These are phyloP conservation scores for Calonectria hongkongensis DNA, from an alignment of 2,329 filamentous ascomycete genomes.

Conservation along the genomic window DNA sequence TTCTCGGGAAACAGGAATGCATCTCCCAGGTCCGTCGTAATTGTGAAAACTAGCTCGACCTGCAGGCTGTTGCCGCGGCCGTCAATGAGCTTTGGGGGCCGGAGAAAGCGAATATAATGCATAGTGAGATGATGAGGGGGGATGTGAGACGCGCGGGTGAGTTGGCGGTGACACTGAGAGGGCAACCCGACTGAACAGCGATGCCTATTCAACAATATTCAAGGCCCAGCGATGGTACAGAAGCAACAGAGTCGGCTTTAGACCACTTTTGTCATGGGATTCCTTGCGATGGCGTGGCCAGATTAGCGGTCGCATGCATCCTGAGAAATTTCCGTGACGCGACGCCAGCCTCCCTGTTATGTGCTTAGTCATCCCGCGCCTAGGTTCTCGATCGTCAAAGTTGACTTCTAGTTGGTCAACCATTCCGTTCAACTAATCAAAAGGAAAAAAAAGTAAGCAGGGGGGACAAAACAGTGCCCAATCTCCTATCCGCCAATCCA, in stretches of 20 bases:
- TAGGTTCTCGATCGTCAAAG: neutral
- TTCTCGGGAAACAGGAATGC: constrained; percentile 68
- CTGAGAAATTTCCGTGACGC: constrained; percentile 38
- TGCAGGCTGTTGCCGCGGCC: constrained; percentile 50
- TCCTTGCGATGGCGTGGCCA: constrained; percentile 16
- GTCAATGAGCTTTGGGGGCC: constrained; percentile 64
- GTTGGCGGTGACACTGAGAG: neutral
- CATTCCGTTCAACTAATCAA: neutral
- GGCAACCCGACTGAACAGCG: constrained; percentile 12
- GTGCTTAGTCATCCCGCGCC: constrained; percentile 17
- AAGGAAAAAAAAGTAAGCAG: neutral
- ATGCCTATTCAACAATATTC: constrained; percentile 25
- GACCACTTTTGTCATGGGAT: constrained; percentile 3
- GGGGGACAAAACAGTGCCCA: too few species aligned
- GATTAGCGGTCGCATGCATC: constrained; percentile 25
- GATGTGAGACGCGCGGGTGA: neutral
- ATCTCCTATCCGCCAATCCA: neutral
- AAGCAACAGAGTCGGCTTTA: constrained; percentile 13
- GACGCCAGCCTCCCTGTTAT: constrained; percentile 20
- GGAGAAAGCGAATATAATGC: constrained; percentile 75
- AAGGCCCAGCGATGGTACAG: constrained; percentile 14
- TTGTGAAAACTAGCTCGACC: constrained; percentile 69
- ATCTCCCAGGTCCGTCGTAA: constrained; percentile 76
- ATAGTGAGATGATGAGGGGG: constrained; percentile 58
- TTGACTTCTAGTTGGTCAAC: neutral